Conservation (phyloP, 2,329 filamentous ascomycete genomes). For the Cercospora canescens region DNA sequence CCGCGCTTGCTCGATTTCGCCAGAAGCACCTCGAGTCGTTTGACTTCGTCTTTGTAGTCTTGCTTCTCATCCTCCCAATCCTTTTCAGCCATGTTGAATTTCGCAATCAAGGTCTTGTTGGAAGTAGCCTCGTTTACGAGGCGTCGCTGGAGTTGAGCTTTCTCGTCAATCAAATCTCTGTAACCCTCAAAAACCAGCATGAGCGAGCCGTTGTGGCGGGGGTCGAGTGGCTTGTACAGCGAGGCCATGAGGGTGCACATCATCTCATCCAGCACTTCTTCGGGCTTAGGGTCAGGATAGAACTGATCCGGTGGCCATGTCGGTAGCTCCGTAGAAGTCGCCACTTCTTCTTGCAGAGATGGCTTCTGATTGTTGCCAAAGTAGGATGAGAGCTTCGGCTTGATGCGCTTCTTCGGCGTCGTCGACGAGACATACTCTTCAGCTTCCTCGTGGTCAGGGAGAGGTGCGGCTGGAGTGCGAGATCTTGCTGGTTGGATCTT, state of each 20-base stretch:
- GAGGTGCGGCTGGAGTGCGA: constrained; percentile 29
- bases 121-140: constrained; percentile 33
- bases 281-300: constrained; percentile 31
- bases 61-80: constrained; percentile 37
- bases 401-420: constrained; percentile 37
- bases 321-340: constrained; percentile 21
- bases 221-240: constrained; percentile 32
- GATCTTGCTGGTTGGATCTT: constrained; percentile 35
- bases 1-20: constrained; percentile 41
- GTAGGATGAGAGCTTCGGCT: constrained; percentile 43
- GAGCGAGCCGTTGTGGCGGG: constrained; percentile 39
- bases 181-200: constrained; percentile 47
- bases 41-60: constrained; percentile 44
- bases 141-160: constrained; percentile 31
- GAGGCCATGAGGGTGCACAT: constrained; percentile 34
- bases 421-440: constrained; percentile 31
- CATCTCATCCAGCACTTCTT: constrained; percentile 34
- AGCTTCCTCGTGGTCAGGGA: constrained; percentile 33
- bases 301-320: constrained; percentile 30
- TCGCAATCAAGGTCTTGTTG: constrained; percentile 21
- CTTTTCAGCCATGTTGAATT: constrained; percentile 34
- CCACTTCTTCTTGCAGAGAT: constrained; percentile 14
- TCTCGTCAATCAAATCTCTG: constrained; percentile 38
- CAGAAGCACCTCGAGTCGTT: constrained; percentile 47
- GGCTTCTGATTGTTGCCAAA: constrained; percentile 29